Evolutionary conservation across 2,329 filamentous ascomycete species (phyloP).

Genomic region (Shiraia bambusicola): DNA sequence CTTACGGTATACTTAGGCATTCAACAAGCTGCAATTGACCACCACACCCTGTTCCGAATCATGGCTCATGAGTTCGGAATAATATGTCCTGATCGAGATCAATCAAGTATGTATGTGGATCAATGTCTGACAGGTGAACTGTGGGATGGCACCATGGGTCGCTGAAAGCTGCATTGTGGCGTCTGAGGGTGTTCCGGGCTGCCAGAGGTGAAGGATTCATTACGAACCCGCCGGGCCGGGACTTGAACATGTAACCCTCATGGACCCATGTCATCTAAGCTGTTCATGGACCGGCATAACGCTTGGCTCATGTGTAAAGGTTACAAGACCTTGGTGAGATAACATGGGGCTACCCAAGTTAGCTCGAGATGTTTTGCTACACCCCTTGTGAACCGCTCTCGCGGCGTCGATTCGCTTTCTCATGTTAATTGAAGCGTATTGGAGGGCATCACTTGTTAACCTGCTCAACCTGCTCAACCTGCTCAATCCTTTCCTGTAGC

Average conservation of each 20-base stretch:
- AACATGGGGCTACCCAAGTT: too few species aligned
- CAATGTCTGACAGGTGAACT: too few species aligned
- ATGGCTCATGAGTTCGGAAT: too few species aligned
- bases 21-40: too few species aligned
- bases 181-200: not conserved
- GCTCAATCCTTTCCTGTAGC: not conserved
- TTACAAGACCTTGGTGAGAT: conserved; percentile 5
- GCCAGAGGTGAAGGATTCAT: not conserved
- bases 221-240: not conserved
- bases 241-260: not conserved
- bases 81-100: too few species aligned
- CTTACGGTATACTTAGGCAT: too few species aligned
- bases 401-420: not conserved
- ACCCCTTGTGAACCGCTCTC: too few species aligned
- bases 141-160: not conserved
- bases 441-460: not conserved
- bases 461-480: too few species aligned
- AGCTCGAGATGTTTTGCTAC: too few species aligned
- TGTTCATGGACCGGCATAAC: not conserved
- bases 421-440: not conserved
- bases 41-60: too few species aligned
- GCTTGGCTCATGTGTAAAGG: not conserved
- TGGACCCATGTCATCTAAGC: not conserved
- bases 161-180: not conserved
- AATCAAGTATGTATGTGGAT: too few species aligned